phyloP scores from a whole-genome alignment of 2,329 filamentous ascomycete species.

The Aspergillus ruber region DNA sequence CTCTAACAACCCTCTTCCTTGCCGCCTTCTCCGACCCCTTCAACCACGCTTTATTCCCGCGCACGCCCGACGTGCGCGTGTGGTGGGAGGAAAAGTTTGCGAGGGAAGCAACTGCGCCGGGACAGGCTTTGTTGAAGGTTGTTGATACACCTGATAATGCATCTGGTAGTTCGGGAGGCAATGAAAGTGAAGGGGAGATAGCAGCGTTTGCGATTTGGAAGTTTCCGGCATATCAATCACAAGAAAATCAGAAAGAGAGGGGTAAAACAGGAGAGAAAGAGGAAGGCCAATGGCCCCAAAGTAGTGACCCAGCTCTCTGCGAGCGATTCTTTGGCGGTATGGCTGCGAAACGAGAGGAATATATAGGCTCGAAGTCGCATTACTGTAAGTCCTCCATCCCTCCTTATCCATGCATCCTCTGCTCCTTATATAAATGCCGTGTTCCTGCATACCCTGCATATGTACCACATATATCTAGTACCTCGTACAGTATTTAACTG shows the following conservation, averaged over 20 bases:
- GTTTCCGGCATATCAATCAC: slow-evolving; percentile 3
- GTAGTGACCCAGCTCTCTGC: slow-evolving; percentile 14
- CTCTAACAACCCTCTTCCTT: slow-evolving; percentile 16
- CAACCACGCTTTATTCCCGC: slow-evolving; percentile 19
- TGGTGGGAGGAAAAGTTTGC: slow-evolving; percentile 12
- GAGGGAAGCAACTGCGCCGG: background rate
- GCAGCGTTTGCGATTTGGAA: slow-evolving; percentile 22
- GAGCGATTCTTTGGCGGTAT: slow-evolving; percentile 15
- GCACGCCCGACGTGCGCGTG: slow-evolving; percentile 13
- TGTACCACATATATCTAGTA: background rate
- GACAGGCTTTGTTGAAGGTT: slow-evolving; percentile 6
- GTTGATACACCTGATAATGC: slow-evolving; percentile 7
- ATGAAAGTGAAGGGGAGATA: slow-evolving; percentile 5
- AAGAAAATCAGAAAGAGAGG: slow-evolving; percentile 3
- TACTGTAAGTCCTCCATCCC: slow-evolving; percentile 16
- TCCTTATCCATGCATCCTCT: background rate
- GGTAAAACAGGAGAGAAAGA: background rate
- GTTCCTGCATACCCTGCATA: too few relatives aligned
- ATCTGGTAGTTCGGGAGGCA: background rate
- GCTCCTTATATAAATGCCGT: background rate
- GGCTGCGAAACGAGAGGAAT: slow-evolving; percentile 6
- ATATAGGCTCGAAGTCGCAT: slow-evolving; percentile 16
- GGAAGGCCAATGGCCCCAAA: slow-evolving; percentile 9
- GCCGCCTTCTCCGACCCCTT: slow-evolving; percentile 16
- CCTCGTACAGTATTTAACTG: background rate